Base-by-base conservation (phyloP, 1,284 basidiomycete genomes). In the Apiotrichum domesticum region DNA sequence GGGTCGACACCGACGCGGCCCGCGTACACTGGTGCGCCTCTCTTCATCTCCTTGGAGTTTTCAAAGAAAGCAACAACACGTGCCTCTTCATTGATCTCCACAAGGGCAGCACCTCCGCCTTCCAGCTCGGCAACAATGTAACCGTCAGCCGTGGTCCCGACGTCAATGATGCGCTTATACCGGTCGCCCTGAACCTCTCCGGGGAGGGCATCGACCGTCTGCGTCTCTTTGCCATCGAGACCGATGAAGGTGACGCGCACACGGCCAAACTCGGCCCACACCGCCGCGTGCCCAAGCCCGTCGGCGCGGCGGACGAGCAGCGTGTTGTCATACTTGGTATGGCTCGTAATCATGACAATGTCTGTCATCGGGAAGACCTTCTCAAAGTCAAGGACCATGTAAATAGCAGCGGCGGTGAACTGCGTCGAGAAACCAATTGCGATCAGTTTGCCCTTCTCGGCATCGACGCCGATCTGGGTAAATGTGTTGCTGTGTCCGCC, bases 221-320 rank as follows among this genome's bases (percentile, higher is more conserved):
- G 79, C 0, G 76, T 67, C 5, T 87, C 74, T 3, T 44, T 52
- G 1, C 70, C 73, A 35, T 63, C 57, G 4, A 59, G 61, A 5
- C 63, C 57, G 14, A 74, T 42, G 3, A 57, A 49, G 2, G 63
- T 59, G 3, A 57, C 52, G 33, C 39, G 81, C 33, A 88, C 77
- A 0, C 74, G 65, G n/a, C 80, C 80, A 42, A 81, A 74, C 59
- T 90, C 87, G 7, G 87, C 73, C 90, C 90, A 92, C 2, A 83
- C 78, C 4, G 85, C 72, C 11, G 79, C 56, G 10, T 80, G 74
- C 13, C 47, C 47, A 1, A 76, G 67, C 13, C 54, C 54, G 6
- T 51, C 57, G 3, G 59, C 44, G 9, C 63, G 57, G 4, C 62
- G 51, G 0, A 70, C 61, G 8, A 78, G 65, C 9, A 67, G 42